Evolutionary conservation across 2,329 filamentous ascomycete genomes (phyloP).

Genomic region (Talaromyces islandicus): DNA sequence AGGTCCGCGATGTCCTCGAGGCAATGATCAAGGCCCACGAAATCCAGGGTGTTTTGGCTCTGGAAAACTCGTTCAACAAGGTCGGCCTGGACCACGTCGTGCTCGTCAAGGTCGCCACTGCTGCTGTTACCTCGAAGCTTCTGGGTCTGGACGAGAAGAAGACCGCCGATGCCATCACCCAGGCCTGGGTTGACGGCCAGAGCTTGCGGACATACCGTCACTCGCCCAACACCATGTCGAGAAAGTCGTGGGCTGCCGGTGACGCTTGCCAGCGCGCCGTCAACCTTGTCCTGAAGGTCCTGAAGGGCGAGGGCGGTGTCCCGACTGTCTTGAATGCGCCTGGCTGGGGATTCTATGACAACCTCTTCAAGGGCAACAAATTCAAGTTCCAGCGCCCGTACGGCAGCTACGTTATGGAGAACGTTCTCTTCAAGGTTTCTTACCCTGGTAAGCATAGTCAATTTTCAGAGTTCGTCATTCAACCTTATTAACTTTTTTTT

Average conservation of each 20-base stretch:
- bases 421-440: constrained; percentile 98
- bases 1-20: constrained; percentile 84
- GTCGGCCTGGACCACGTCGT: constrained; percentile 97
- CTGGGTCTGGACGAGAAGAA: constrained; percentile 82
- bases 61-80: constrained; percentile 98
- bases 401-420: constrained; percentile 99
- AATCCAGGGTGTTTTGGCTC: constrained; percentile 92
- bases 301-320: constrained; percentile 84
- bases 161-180: constrained; percentile 90
- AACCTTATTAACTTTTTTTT: constrained; percentile 5
- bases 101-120: constrained; percentile 92
- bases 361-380: constrained; percentile 90
- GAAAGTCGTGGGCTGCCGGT: constrained; percentile 98
- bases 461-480: background rate
- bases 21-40: constrained; percentile 99
- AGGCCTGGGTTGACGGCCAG: constrained; percentile 97
- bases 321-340: constrained; percentile 90
- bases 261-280: constrained; percentile 96
- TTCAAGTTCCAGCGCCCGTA: constrained; percentile 96
- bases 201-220: constrained; percentile 94
- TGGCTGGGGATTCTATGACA: constrained; percentile 97
- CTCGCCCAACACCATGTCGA: constrained; percentile 97
- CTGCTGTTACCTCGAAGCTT: constrained; percentile 93
- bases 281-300: constrained; percentile 82
- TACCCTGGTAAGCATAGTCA: constrained; percentile 65